phyloP scores from a whole-genome alignment of 148 eudicot genomes.

The Suaeda aralocaspica region DNA sequence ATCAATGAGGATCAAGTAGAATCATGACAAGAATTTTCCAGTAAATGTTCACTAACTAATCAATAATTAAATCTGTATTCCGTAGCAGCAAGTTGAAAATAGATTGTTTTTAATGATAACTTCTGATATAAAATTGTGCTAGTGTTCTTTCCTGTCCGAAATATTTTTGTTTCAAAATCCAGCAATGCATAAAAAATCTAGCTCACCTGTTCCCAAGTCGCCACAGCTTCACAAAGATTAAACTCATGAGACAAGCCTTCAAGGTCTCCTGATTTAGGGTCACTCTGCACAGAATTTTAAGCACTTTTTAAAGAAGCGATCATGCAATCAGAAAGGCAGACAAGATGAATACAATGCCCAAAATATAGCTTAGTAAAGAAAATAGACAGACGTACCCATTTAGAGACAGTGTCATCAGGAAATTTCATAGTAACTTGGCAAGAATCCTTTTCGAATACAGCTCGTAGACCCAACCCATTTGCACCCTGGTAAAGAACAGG shows the following conservation, averaged over 20 bases:
- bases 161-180: neutral
- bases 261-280: conserved; percentile 76
- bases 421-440: conserved; percentile 70
- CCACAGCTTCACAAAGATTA: conserved; percentile 94
- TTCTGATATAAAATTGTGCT: neutral
- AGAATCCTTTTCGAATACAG: conserved; percentile 41
- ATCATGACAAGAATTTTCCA: neutral
- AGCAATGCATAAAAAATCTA: conserved; percentile 7
- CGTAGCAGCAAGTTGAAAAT: neutral
- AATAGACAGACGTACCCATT: conserved; percentile 59
- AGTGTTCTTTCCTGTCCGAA: neutral
- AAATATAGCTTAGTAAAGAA: neutral
- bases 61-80: neutral
- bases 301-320: conserved; percentile 10
- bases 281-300: conserved; percentile 55
- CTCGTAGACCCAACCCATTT: conserved; percentile 84
- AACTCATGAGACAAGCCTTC: conserved; percentile 75
- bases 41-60: neutral
- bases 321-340: neutral
- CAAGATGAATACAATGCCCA: neutral
- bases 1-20: conserved; percentile 35
- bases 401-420: conserved; percentile 70
- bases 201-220: conserved; percentile 96
- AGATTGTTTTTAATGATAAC: neutral
- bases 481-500: conserved; percentile 38